Evolutionary conservation across 2,329 filamentous ascomycete species (phyloP).

Genomic region (Kalaharituber pfeilii): DNA sequence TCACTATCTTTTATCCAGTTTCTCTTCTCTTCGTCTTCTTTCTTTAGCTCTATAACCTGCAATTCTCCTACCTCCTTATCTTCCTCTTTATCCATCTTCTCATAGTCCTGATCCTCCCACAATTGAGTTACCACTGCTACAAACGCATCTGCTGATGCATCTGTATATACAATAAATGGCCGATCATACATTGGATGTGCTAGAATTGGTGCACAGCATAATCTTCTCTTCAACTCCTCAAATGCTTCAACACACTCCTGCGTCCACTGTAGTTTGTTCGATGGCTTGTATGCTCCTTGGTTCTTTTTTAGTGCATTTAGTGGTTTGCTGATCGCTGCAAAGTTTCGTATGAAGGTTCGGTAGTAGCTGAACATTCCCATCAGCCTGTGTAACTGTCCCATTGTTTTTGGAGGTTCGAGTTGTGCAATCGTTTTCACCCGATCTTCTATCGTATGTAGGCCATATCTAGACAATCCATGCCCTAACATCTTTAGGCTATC

Average conservation of each 20-base stretch:
- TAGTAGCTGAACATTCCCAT: slow-evolving; percentile 9
- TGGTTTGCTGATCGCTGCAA: slow-evolving; percentile 4
- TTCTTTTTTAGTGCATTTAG: not conserved
- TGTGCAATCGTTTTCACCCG: not conserved
- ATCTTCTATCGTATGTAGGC: slow-evolving; percentile 3
- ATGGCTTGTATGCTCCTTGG: not conserved
- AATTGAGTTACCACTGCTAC: not conserved
- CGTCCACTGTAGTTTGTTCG: not conserved
- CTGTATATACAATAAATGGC: slow-evolving; percentile 1
- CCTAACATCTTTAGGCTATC: not conserved
- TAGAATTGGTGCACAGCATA: not conserved
- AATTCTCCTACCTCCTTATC: not conserved
- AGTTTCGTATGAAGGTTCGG: slow-evolving; percentile 1
- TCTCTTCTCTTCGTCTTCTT: not conserved
- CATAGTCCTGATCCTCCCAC: slow-evolving; percentile 1
- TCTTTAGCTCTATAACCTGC: not conserved
- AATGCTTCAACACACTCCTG: not conserved
- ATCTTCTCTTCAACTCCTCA: slow-evolving; percentile 1
- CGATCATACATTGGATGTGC: slow-evolving; percentile 1
- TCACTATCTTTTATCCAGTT: not conserved
- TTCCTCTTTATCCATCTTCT: not conserved
- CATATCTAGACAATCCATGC: not conserved
- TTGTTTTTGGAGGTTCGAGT: not conserved
- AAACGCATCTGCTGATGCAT: slow-evolving; percentile 1
- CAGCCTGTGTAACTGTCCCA: slow-evolving; percentile 4